These are phyloP conservation scores for Hymenoscyphus albidus DNA, from an alignment of 2,329 filamentous ascomycete genomes.

Conservation along the genomic window DNA sequence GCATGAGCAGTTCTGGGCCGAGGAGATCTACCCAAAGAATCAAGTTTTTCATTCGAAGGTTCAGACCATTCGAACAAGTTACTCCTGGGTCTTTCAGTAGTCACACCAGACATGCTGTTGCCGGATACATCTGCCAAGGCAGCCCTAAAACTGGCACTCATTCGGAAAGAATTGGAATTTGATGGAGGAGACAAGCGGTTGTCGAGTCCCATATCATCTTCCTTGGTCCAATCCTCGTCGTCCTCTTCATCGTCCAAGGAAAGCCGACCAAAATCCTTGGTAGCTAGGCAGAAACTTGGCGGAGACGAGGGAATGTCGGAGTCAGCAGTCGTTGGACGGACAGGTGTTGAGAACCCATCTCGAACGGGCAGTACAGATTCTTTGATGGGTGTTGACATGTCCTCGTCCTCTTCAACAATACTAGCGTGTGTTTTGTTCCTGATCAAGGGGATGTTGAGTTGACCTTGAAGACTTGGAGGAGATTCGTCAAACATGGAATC, in stretches of 20 bases:
- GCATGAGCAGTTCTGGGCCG: constrained; percentile 73
- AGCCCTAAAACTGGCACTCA: constrained; percentile 51
- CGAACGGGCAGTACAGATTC: constrained; percentile 20
- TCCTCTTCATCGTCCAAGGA: constrained; percentile 62
- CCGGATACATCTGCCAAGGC: constrained; percentile 51
- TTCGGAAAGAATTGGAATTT: constrained; percentile 45
- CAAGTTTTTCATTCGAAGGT: constrained; percentile 58
- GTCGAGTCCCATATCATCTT: constrained; percentile 49
- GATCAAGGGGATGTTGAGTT: constrained; percentile 38
- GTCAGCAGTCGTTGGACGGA: constrained; percentile 18
- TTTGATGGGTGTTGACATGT: constrained; percentile 45
- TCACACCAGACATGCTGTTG: constrained; percentile 32
- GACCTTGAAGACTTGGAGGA: constrained; percentile 55
- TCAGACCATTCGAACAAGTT: constrained; percentile 80
- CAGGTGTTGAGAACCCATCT: constrained; percentile 21
- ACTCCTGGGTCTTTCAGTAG: constrained; percentile 54
- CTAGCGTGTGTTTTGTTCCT: constrained; percentile 45
- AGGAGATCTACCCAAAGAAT: constrained; percentile 53
- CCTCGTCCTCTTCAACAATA: constrained; percentile 63
- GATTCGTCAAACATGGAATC: constrained; percentile 82
- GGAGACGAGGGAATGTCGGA: constrained; percentile 31
- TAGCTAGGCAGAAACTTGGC: constrained; percentile 32
- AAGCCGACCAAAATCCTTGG: constrained; percentile 45
- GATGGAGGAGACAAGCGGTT: constrained; percentile 57
- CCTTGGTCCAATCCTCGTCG: constrained; percentile 58